phyloP scores from a whole-genome alignment of 306 rosid genomes.

The Chamaecrista fasciculata region DNA sequence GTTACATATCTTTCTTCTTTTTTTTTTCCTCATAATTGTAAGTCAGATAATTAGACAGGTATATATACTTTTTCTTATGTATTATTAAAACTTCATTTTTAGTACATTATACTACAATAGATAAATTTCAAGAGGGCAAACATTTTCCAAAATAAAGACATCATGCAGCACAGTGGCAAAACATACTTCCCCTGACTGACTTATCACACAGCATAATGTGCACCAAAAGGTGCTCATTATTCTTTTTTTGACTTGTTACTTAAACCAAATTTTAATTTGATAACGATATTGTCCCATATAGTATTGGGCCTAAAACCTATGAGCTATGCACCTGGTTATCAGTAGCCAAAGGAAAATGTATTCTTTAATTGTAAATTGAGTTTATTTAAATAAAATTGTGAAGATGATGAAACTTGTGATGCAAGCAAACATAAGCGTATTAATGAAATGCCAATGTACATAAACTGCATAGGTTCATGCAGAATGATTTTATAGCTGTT shows the following conservation, averaged over 20 bases:
- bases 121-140: not conserved
- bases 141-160: not conserved
- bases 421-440: not conserved
- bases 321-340: slow-evolving; percentile 3
- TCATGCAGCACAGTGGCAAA: not conserved
- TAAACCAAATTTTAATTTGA: not conserved
- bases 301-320: not conserved
- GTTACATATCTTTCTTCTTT: slow-evolving; percentile 22
- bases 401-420: slow-evolving; percentile 14
- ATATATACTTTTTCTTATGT: slow-evolving; percentile 1
- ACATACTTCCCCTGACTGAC: not conserved
- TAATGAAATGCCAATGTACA: slow-evolving; percentile 12
- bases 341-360: slow-evolving; percentile 20
- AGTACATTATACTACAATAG: not conserved
- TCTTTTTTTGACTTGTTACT: not conserved
- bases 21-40: slow-evolving; percentile 8
- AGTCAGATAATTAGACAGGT: slow-evolving; percentile 1
- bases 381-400: not conserved
- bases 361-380: slow-evolving; percentile 7
- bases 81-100: slow-evolving; percentile 6
- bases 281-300: not conserved
- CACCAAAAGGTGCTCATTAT: not conserved
- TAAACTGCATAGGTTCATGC: not conserved
- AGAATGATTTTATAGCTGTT: not conserved
- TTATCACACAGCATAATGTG: not conserved